Conservation (phyloP, 805 yeast genomes). For the Teunomyces atbi region DNA sequence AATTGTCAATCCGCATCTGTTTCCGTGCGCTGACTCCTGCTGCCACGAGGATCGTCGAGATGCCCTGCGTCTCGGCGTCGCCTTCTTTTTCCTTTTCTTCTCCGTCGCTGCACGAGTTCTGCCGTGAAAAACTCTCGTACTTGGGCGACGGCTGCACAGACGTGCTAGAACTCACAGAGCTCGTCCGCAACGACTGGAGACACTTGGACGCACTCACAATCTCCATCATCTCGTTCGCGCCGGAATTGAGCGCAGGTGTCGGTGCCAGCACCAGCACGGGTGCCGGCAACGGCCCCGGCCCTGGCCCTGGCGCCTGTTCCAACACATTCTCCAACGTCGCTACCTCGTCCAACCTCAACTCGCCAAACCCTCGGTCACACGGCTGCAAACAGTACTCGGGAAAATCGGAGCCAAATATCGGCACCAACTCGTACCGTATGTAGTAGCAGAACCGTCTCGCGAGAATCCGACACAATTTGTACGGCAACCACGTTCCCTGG, state of each 20-base stretch:
- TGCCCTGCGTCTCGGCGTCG: constrained; percentile 15
- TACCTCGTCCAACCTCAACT: constrained; percentile 45
- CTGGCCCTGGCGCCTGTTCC: neutral
- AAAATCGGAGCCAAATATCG: constrained; percentile 74
- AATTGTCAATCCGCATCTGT: constrained; percentile 29
- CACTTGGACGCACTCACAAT: constrained; percentile 38
- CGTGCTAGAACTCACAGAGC: neutral
- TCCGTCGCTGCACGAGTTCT: neutral
- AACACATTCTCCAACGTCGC: constrained; percentile 10
- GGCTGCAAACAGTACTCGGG: constrained; percentile 61
- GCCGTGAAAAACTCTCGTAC: neutral
- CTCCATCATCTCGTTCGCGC: constrained; percentile 22
- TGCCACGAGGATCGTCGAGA: constrained; percentile 31
- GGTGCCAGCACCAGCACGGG: neutral
- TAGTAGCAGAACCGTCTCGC: constrained; percentile 76
- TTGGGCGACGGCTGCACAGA: neutral
- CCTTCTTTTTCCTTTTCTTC: neutral
- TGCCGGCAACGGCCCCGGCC: neutral
- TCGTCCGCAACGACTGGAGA: constrained; percentile 22
- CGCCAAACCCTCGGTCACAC: constrained; percentile 61
- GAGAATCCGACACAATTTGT: constrained; percentile 58
- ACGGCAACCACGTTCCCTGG: constrained; percentile 94
- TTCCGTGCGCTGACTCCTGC: constrained; percentile 17
- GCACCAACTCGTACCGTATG: constrained; percentile 72
- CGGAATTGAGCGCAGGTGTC: neutral